phyloP scores from a whole-genome alignment of 2,329 filamentous ascomycete species.

The Clathrospora elynae region DNA sequence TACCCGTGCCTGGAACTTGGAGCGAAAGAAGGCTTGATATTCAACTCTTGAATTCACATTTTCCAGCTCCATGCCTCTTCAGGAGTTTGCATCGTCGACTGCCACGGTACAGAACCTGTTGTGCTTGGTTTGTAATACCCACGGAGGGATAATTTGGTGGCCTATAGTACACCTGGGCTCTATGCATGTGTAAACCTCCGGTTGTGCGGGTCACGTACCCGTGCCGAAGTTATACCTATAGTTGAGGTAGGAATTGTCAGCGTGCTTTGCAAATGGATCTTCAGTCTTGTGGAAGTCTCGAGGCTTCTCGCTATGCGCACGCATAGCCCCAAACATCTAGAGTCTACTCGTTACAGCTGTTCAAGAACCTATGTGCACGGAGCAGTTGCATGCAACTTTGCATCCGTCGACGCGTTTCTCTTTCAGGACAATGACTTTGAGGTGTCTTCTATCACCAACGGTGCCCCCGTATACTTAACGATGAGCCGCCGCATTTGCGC shows the following conservation, averaged over 20 bases:
- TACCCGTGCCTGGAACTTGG: conserved; percentile 27
- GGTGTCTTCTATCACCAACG: neutral
- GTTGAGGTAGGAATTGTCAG: neutral
- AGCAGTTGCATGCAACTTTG: neutral
- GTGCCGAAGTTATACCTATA: neutral
- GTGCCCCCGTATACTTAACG: neutral
- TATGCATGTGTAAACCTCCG: neutral
- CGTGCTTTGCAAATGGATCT: neutral
- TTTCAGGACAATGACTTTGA: conserved; percentile 8
- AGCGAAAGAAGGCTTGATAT: conserved; percentile 15
- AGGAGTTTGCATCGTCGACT: too few species aligned
- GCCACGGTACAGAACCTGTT: too few species aligned
- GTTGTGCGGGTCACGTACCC: conserved; percentile 5
- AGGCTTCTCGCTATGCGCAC: too few species aligned
- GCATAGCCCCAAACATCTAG: neutral
- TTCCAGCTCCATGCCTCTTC: too few species aligned
- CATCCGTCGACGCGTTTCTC: conserved; percentile 2
- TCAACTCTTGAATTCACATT: too few species aligned
- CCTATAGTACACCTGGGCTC: neutral
- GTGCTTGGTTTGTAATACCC: too few species aligned
- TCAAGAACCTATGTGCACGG: neutral
- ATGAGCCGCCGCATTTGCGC: neutral
- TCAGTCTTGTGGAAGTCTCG: neutral
- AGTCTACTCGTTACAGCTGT: neutral
- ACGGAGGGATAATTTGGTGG: too few species aligned